A percentile compares a stretch with the other conserved stretches of the same genome.
Evolutionary conservation across 345 rosid genomes (phyloP).

Genomic region (Euphorbia peplus): DNA sequence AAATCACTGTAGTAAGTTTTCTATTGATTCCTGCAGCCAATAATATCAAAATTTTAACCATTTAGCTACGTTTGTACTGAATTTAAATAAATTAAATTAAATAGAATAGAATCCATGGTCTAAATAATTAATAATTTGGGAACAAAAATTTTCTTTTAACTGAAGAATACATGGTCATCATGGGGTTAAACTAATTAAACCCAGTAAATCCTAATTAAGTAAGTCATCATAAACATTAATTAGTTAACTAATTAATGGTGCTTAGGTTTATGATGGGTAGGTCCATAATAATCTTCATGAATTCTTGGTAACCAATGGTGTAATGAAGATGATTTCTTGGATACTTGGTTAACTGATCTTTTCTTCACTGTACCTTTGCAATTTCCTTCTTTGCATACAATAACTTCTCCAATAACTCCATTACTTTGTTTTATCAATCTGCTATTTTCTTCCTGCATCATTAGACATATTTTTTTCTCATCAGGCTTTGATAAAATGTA

Average conservation of each 20-base stretch:
- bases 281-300: conserved; percentile 65
- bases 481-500: too few relatives aligned
- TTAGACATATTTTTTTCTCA: too few relatives aligned
- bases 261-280: conserved; percentile 43
- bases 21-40: too few relatives aligned
- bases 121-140: too few relatives aligned
- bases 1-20: too few relatives aligned
- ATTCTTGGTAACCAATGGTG: conserved; percentile 38
- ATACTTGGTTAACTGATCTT: conserved; percentile 12
- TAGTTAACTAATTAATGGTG: conserved; percentile 19
- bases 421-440: not conserved
- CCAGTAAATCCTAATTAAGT: not conserved
- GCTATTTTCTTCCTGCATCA: conserved; percentile 5
- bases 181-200: not conserved
- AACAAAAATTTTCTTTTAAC: too few relatives aligned
- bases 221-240: not conserved
- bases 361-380: conserved; percentile 22
- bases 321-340: conserved; percentile 23
- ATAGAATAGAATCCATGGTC: too few relatives aligned
- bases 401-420: conserved; percentile 1
- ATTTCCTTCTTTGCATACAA: conserved; percentile 17
- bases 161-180: too few relatives aligned
- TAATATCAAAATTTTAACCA: too few relatives aligned
- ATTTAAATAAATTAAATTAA: too few relatives aligned
- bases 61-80: too few relatives aligned